A percentile compares a stretch with the other conserved stretches of the same genome.
Conservation (phyloP, 1,284 basidiomycete species). For the Trametes hirsuta region DNA sequence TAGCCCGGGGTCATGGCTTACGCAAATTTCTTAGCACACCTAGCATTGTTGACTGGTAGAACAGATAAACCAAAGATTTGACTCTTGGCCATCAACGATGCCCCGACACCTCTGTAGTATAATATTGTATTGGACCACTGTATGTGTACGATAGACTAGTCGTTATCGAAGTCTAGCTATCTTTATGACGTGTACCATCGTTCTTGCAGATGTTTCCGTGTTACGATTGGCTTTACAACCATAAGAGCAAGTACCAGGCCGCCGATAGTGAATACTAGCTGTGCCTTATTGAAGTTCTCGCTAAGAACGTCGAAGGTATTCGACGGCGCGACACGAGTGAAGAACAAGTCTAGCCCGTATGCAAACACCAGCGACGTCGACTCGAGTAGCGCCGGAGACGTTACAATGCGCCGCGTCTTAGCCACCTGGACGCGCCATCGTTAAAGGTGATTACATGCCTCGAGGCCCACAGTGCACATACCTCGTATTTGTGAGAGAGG, state of each 20-base stretch:
- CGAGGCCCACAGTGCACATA: slow-evolving; percentile 35
- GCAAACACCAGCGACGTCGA: slow-evolving; percentile 90
- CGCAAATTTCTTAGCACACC: neutral
- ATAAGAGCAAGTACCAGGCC: slow-evolving; percentile 76
- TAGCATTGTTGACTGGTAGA: neutral
- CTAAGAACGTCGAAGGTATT: slow-evolving; percentile 93
- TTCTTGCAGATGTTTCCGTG: too few relatives aligned
- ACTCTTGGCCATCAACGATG: too few relatives aligned
- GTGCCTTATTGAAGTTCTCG: slow-evolving; percentile 91
- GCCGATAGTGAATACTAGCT: slow-evolving; percentile 84
- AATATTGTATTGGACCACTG: too few relatives aligned
- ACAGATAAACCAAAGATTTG: too few relatives aligned
- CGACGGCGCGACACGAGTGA: slow-evolving; percentile 83
- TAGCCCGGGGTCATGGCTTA: neutral
- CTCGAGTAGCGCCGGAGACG: slow-evolving; percentile 86
- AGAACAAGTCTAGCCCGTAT: slow-evolving; percentile 87
- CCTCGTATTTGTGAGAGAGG: slow-evolving; percentile 80
- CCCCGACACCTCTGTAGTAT: too few relatives aligned
- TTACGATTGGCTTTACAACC: slow-evolving; percentile 80
- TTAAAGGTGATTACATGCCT: neutral
- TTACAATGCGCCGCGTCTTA: slow-evolving; percentile 66
- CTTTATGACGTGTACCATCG: slow-evolving; percentile 23
- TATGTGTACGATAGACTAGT: neutral
- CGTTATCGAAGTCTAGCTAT: neutral
- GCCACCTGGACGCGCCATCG: slow-evolving; percentile 52